Base-by-base conservation (phyloP, 2,329 filamentous ascomycete genomes). In the Exophiala sideris region DNA sequence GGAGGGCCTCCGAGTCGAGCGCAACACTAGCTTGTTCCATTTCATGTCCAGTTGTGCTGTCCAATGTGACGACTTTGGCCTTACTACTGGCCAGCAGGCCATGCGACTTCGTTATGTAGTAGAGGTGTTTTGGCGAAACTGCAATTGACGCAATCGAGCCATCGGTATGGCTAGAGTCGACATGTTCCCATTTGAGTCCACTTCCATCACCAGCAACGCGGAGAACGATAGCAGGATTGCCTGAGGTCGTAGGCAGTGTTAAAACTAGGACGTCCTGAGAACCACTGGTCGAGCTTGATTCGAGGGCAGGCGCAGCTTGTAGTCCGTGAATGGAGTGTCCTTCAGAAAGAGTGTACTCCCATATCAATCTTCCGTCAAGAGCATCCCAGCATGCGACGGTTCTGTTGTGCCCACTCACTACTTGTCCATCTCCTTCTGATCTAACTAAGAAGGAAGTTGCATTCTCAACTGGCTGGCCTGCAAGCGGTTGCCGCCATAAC, bases 321-420 rank as follows among this genome's bases (percentile, higher is more conserved):
- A 63, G 32, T 11, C 58, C 61, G 24, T 71, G 69, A 14, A 68
- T 65, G 39, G 69, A 64, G 14, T 66, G 54, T 16, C 64, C 71
- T 41, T 71, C 86, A 5, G 70, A 67, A 53, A 89, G 83, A 45
- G 78, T 75, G 39, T 79, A 78, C 54, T 83, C 82, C 90, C 94
- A 99, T 35, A 84, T 77, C 60, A 88, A 81, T 65, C 87, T 84
- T 24, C 94, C 94, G 64, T 86, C 88, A 45, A 87, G 77, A 34
- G 90, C 89, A 72, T 89, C 87, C 91, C 91, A 97, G 11, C 87
- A 82, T 50, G 87, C 82, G 24, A 96, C 83, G 45, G 81, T 80
- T 58, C 78, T 77, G 12, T 86, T 89, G 35, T 85, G 73, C 1
- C 87, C 91, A 62, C 87, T 87, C 35, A 91, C 80, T 14, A 97